Base-by-base conservation (phyloP, 306 rosid species). In the Cajanus cajan region DNA sequence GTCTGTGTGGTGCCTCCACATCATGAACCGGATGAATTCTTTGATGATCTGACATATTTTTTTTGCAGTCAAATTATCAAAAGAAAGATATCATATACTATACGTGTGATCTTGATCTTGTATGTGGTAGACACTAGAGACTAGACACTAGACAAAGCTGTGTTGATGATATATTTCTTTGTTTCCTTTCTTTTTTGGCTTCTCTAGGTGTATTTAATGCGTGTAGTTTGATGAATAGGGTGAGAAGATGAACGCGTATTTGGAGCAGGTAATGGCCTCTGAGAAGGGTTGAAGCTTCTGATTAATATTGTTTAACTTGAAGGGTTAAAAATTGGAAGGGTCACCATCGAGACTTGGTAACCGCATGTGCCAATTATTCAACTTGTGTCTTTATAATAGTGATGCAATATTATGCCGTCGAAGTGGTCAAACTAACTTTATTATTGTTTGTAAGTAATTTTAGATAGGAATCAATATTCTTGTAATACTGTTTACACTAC, bases 11-110 rank as follows among this genome's bases (percentile, higher is more conserved):
- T 64, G 92, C 82, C 74, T 92, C 97, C 0, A 94, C 82, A 76
- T 94, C 95, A 45, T 71, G 82, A 8, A 61, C 80, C 1, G 98
- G 98, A 70, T 94, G 82, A 71, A 94, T 73, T 78, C 82, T 74
- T 68, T 82, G 89, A 67, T 79, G 51, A 36, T 86, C 87, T 18
- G 83, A 11, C 89, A 82, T 84, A 25, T 62, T 7, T 58, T 78
- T 82, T 19, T 78, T 82, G 58, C 51, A 37, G 45, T 48, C 50
- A 28, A 61, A 55, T 39, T 8, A 8, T 14, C 54, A 59, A 50
- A 40, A 66, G 15, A 16, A 65, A 37, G 19, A 40, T 66, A 34
- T 15, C 22, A 7, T 62, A 16, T 36, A 16, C n/a, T 15, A 36
- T 74, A 1, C 7, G 19, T 45, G 24, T 73, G 82, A 72, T 52